Evolutionary conservation across 495 filamentous ascomycete species (phyloP).

Genomic region (Neurospora sp.): DNA sequence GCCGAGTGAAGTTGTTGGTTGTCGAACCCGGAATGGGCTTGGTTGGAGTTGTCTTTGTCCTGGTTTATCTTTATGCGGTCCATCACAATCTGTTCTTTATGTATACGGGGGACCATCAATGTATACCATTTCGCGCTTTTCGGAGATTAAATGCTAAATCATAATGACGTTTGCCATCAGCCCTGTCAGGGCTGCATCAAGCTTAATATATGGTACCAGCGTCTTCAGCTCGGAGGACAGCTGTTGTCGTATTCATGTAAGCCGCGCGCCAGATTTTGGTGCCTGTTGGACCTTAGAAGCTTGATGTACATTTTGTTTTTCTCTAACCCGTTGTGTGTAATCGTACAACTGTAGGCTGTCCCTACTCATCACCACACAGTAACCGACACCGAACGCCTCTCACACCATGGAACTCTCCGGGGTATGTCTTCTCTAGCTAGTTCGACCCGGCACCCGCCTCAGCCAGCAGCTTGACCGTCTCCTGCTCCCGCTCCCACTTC

Average conservation of each 20-base stretch:
- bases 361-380: background rate
- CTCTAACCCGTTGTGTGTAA: background rate
- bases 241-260: background rate
- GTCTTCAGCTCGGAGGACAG: background rate
- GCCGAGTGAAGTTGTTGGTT: background rate
- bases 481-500: slow-evolving; percentile 23
- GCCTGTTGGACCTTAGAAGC: background rate
- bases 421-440: background rate
- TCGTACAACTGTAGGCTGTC: background rate
- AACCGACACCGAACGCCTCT: background rate
- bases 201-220: background rate
- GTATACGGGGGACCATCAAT: background rate
- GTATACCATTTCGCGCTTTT: background rate
- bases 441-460: background rate
- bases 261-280: background rate
- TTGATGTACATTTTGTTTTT: background rate
- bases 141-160: background rate
- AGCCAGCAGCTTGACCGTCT: slow-evolving; percentile 3
- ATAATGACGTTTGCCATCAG: background rate
- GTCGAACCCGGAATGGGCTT: background rate
- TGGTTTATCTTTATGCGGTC: background rate
- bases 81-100: background rate
- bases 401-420: background rate
- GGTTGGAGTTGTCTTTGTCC: background rate
- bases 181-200: background rate